phyloP scores from a whole-genome alignment of 2,329 filamentous ascomycete species.

The Exophiala phaeomuriformis region DNA sequence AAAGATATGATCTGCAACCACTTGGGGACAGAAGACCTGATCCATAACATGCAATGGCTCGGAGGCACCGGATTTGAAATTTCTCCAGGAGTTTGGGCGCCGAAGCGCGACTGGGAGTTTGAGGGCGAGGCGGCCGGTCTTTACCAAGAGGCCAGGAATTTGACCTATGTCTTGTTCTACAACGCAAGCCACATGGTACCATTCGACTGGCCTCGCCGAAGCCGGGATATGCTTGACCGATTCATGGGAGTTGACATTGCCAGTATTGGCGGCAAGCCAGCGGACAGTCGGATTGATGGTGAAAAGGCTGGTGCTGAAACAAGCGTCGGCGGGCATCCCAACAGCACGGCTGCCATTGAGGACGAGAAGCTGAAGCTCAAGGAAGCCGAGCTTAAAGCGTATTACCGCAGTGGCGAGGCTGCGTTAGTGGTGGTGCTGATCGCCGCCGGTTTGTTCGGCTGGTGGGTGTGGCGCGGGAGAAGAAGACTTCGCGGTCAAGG shows the following conservation, averaged over 20 bases:
- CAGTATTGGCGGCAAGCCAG: slow-evolving; percentile 71
- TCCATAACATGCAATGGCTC: slow-evolving; percentile 86
- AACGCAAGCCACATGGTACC: slow-evolving; percentile 98
- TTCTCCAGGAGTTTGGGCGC: slow-evolving; percentile 78
- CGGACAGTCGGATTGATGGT: slow-evolving; percentile 75
- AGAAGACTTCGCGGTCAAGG: slow-evolving; percentile 41
- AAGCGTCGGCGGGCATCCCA: slow-evolving; percentile 66
- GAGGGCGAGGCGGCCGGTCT: slow-evolving; percentile 81
- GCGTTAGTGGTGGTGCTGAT: slow-evolving; percentile 75
- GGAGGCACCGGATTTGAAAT: slow-evolving; percentile 86
- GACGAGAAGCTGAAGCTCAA: slow-evolving; percentile 67
- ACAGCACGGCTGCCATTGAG: slow-evolving; percentile 60
- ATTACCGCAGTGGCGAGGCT: slow-evolving; percentile 78
- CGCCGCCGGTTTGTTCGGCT: slow-evolving; percentile 67
- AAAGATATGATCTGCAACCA: slow-evolving; percentile 97
- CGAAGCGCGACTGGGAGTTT: slow-evolving; percentile 89
- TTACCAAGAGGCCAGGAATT: slow-evolving; percentile 88
- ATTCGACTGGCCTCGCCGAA: slow-evolving; percentile 79
- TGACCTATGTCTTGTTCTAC: slow-evolving; percentile 93
- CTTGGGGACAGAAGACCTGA: slow-evolving; percentile 82
- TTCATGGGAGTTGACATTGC: slow-evolving; percentile 91
- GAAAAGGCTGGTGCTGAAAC: slow-evolving; percentile 67
- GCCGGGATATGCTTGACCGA: slow-evolving; percentile 92
- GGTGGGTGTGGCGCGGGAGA: slow-evolving; percentile 55
- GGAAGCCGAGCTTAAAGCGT: slow-evolving; percentile 80